Evolutionary conservation across 108 stramenopile species (phyloP), one percentile per base, ranked within the genome.

Genomic region (Skeletonema menzelii): DNA sequence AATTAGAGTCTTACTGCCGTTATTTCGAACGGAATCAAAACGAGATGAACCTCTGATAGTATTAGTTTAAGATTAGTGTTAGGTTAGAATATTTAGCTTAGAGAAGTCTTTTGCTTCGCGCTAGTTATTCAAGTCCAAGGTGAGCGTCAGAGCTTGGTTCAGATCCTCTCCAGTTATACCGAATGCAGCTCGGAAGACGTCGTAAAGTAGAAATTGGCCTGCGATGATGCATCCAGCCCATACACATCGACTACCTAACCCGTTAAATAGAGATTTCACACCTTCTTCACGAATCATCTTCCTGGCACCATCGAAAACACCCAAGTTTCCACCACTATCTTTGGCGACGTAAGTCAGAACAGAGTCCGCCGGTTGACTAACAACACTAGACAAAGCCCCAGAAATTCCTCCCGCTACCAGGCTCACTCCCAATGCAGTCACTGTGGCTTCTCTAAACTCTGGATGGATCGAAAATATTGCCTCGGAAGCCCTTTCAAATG

Each of bases 121-220:
- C 31, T 37, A 37, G 11, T 37, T 37, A 10, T 37, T 37, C 35
- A 37, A 37, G 12, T 37, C 35, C 35, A 37, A 37, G 35, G 35
- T 37, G 11, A 37, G 35, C 8, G 35, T 37, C 64, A 83, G 92
- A 8, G 91, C 85, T 79, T 95, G 89, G 34, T 88, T 85, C 59
- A 97, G 65, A 83, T 96, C 95, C 27, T 92, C 86, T 20, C 72
- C 69, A 27, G 80, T 86, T 13, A 97, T 94, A 44, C 90, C 91
- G 76, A 96, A 90, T 8, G 70, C 73, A 30, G 82, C 86, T 38
- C 95, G 84, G 70, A 96, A 95, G 10, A 96, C 80, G 77, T 98
- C 97, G 68, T 98, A 98, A 26, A 98, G 77, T 26, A 97, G 69
- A 78, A 98, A 98, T 69, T 98, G 97, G 0, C 97, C 97, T 20